Evolutionary conservation across 208 protist genomes (phyloP).

Genomic region (Vickermania ingenoplastis): DNA sequence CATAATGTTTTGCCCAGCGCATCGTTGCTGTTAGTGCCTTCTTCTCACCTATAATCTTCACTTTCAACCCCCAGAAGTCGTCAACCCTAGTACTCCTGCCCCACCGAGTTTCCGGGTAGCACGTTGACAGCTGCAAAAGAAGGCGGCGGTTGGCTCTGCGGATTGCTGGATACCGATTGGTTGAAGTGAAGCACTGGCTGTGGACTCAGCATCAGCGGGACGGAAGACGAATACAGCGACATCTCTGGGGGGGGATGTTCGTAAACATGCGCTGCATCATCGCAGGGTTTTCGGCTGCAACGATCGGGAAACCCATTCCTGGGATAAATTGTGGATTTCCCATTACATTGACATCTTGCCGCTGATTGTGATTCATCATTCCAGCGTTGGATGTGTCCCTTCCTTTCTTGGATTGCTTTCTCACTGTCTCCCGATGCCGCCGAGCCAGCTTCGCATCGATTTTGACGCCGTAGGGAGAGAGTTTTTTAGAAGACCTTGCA

Average conservation of each 20-base stretch:
- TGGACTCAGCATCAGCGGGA: background rate
- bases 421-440: conserved; percentile 42
- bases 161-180: background rate
- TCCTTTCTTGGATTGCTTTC: conserved; percentile 42
- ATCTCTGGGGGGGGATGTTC: conserved; percentile 39
- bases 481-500: conserved; percentile 90
- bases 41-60: too few relatives aligned
- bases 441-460: conserved; percentile 91
- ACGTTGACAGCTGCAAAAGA: background rate
- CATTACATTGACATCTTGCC: background rate
- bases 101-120: background rate
- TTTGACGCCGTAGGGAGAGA: conserved; percentile 95
- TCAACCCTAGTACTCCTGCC: background rate
- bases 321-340: background rate
- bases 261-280: conserved; percentile 48
- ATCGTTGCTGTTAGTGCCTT: too few relatives aligned
- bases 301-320: conserved; percentile 17
- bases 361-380: background rate
- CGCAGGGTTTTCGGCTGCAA: conserved; percentile 26
- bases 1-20: too few relatives aligned
- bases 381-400: conserved; percentile 5
- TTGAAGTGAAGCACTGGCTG: background rate
- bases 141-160: background rate
- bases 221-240: background rate
- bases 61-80: too few relatives aligned